Conservation (phyloP, 2,329 filamentous ascomycete species). For the Epichloe sp. region DNA sequence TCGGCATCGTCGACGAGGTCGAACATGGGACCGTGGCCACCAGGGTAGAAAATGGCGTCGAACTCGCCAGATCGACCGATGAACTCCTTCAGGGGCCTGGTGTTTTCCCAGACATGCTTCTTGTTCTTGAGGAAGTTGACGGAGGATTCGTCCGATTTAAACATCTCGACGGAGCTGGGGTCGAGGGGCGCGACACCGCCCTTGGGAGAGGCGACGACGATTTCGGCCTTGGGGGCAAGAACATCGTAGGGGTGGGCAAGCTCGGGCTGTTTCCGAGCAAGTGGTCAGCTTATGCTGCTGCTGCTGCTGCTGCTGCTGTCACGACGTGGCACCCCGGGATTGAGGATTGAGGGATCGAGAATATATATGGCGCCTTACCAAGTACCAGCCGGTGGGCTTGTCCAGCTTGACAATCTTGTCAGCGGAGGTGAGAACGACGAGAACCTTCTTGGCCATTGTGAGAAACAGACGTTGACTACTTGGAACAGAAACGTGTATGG, state of each 20-base stretch:
- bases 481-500: neutral
- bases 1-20: constrained; percentile 45
- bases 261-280: constrained; percentile 32
- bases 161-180: constrained; percentile 40
- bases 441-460: constrained; percentile 44
- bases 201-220: constrained; percentile 47
- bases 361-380: constrained; percentile 29
- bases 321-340: too few relatives aligned
- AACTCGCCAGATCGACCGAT: constrained; percentile 45
- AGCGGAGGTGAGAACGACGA: constrained; percentile 58
- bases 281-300: too few relatives aligned
- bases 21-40: constrained; percentile 53
- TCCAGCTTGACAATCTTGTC: constrained; percentile 32
- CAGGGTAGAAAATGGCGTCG: constrained; percentile 46
- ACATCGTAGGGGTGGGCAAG: constrained; percentile 49
- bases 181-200: constrained; percentile 51
- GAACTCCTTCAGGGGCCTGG: constrained; percentile 42
- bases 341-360: too few relatives aligned
- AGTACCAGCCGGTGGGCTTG: constrained; percentile 56
- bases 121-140: constrained; percentile 43
- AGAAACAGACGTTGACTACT: too few relatives aligned
- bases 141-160: constrained; percentile 38
- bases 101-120: constrained; percentile 49
- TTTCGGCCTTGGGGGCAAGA: constrained; percentile 37
- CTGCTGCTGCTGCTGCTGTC: too few relatives aligned